phyloP scores from a whole-genome alignment of 106 monocot species.

The Dendrobium officinale region DNA sequence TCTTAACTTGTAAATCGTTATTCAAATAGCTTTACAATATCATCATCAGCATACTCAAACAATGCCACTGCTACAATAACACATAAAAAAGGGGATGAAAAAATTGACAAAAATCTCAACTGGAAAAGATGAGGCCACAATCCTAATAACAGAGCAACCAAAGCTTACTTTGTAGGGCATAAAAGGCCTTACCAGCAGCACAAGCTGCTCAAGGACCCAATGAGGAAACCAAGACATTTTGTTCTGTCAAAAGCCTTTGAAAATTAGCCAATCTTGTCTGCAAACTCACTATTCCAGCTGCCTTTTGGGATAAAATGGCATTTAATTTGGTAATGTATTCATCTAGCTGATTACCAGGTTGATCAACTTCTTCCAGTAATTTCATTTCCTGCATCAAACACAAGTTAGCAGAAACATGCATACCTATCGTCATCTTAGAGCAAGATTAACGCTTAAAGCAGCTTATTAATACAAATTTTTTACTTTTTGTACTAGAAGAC shows the following conservation, averaged over 20 bases:
- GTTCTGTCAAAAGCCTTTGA: conserved; percentile 80
- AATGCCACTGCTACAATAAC: too few relatives aligned
- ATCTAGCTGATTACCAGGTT: conserved; percentile 81
- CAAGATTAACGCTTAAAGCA: background rate
- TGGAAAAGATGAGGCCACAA: background rate
- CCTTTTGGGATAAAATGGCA: conserved; percentile 73
- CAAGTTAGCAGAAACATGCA: background rate
- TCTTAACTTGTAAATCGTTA: too few relatives aligned
- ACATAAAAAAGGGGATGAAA: too few relatives aligned
- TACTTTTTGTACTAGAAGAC: too few relatives aligned
- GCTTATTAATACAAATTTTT: too few relatives aligned
- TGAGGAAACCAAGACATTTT: conserved; percentile 63
- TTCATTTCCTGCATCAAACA: conserved; percentile 65
- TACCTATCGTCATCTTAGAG: background rate
- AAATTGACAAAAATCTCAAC: conserved; percentile 1
- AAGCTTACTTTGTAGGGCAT: background rate
- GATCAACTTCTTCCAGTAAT: conserved; percentile 71
- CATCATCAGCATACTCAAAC: too few relatives aligned
- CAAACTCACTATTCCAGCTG: conserved; percentile 66
- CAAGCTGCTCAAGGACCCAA: conserved; percentile 18
- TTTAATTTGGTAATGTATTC: conserved; percentile 65
- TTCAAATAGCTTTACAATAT: too few relatives aligned
- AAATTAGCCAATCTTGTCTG: conserved; percentile 73
- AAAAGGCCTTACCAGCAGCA: background rate
- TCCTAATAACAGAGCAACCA: background rate